phyloP scores from a whole-genome alignment of 2,329 filamentous ascomycete species.

The Cercospora berteroae region DNA sequence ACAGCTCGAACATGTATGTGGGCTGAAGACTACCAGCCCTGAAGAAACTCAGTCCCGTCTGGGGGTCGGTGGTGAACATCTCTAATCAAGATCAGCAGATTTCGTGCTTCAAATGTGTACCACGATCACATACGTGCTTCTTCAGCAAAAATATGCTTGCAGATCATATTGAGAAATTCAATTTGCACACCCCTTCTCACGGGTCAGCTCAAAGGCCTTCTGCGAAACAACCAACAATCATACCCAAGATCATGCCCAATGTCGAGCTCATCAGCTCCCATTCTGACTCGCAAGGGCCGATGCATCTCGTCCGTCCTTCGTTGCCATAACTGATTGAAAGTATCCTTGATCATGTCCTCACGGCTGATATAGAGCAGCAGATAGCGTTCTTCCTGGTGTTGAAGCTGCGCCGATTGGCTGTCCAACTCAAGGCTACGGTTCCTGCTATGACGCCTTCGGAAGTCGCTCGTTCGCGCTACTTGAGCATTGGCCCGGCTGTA shows the following conservation, averaged over 20 bases:
- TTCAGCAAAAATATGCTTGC: conserved; percentile 75
- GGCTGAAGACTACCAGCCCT: conserved; percentile 77
- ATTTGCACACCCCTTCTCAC: conserved; percentile 77
- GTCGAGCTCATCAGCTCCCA: conserved; percentile 77
- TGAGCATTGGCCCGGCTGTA: conserved; percentile 1
- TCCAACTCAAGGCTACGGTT: background rate
- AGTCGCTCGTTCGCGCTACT: conserved; percentile 1
- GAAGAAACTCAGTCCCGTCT: conserved; percentile 84
- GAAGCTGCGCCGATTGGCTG: conserved; percentile 32
- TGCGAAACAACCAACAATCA: background rate
- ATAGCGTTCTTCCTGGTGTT: conserved; percentile 40
- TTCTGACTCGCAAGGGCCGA: conserved; percentile 81
- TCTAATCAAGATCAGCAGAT: conserved; percentile 40
- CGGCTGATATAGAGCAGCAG: conserved; percentile 48
- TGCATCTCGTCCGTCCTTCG: conserved; percentile 77
- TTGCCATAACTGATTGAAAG: conserved; percentile 84
- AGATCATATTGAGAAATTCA: conserved; percentile 86
- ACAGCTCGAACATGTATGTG: conserved; percentile 83
- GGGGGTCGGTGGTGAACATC: conserved; percentile 73
- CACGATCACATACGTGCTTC: conserved; percentile 59
- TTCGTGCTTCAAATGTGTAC: background rate
- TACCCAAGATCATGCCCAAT: conserved; percentile 79
- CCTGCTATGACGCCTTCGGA: background rate
- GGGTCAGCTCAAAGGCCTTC: background rate
- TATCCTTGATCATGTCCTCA: conserved; percentile 42